Evolutionary conservation across 345 rosid genomes (phyloP).

Genomic region (Lagerstroemia speciosa): DNA sequence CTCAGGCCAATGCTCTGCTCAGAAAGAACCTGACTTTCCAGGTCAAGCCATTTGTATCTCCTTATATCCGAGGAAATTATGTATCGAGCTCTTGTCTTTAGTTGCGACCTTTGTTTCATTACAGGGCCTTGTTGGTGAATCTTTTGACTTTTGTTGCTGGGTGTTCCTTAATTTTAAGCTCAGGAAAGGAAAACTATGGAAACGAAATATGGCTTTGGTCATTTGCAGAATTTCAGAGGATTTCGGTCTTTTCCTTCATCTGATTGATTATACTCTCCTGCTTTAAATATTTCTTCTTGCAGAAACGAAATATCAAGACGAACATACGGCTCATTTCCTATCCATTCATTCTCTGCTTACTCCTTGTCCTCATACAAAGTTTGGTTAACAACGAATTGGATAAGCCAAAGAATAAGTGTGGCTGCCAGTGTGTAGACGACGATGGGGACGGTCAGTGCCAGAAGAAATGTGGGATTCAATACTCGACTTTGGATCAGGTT

Average conservation of each 20-base stretch:
- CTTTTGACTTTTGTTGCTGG: not conserved
- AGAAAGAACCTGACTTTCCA: slow-evolving; percentile 64
- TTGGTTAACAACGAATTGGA: slow-evolving; percentile 27
- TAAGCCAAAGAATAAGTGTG: slow-evolving; percentile 27
- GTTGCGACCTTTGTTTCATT: not conserved
- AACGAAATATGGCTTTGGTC: not conserved
- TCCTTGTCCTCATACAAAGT: slow-evolving; percentile 39
- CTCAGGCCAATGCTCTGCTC: not conserved
- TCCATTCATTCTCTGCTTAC: slow-evolving; percentile 58
- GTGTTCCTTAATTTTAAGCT: not conserved
- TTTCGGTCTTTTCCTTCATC: not conserved
- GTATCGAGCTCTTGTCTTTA: not conserved
- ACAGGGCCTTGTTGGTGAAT: not conserved
- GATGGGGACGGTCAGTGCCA: slow-evolving; percentile 37
- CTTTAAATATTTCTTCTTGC: slow-evolving; percentile 13
- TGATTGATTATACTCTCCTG: not conserved
- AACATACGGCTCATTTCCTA: slow-evolving; percentile 59
- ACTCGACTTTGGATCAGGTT: slow-evolving; percentile 44
- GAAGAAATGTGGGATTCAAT: slow-evolving; percentile 52
- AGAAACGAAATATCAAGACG: slow-evolving; percentile 63
- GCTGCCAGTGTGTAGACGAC: slow-evolving; percentile 38
- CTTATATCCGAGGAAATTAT: not conserved
- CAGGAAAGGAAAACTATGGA: not conserved
- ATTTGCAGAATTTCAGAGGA: not conserved
- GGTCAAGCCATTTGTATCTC: slow-evolving; percentile 25